Base-by-base conservation (phyloP, 169 alveolate genomes). In the Plasmodium gaboni region DNA sequence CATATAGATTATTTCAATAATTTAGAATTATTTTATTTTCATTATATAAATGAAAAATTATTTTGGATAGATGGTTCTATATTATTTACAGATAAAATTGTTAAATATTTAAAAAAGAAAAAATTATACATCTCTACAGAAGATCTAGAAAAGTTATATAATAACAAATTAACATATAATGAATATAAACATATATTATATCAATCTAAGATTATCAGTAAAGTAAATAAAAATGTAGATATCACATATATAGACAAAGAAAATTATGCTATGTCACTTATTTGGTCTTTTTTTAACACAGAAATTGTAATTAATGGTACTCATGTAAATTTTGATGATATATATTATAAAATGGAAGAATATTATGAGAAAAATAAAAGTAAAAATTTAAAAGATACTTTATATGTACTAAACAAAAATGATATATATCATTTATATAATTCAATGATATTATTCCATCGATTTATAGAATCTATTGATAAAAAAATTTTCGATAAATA, bases 31-130 rank as follows among this genome's bases (percentile, higher is more conserved):
- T n/a, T 71, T 15, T 86, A 72, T 51, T 60, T 86, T 44, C 46
- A 86, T 53, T 8, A 10, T 69, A 42, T 86, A 59, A 60, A 70
- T 3, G 87, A 86, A 86, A 51, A 48, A 22, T 13, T 44, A 15
- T 86, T 86, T 72, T 86, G 92, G 92, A 86, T 71, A 46, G 13
- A 48, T 6, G 92, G 92, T 1, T 80, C 92, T 4, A 60, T 46
- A 13, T 42, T 42, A 1, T 70, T 38, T 53, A 86, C 92, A 9
- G 32, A 68, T 28, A 17, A 13, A 6, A 19, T 71, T n/a, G n/a
- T 15, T 32, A 70, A 59, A 10, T 26, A 26, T n/a, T 64, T 86
- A 3, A 32, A 69, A 0, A 61, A 70, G 10, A 15, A 59, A 15
- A 72, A 70, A 46, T 32, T 86, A 74, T 86, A 71, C 50, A 70